Conservation (phyloP, 2,329 filamentous ascomycete species). For the Fusarium cyanostomum region DNA sequence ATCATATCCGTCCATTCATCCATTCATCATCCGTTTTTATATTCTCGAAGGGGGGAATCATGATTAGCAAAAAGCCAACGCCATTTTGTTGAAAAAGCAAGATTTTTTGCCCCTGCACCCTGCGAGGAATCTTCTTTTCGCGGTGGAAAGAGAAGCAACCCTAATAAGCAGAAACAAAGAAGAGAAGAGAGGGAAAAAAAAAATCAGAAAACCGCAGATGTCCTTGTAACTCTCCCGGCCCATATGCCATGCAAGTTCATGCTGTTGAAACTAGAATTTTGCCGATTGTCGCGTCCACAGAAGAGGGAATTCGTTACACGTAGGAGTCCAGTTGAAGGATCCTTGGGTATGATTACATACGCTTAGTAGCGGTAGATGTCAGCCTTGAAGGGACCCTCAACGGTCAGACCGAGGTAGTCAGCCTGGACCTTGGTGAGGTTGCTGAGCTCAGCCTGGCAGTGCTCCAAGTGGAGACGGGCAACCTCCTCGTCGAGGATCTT, state of each 20-base stretch:
- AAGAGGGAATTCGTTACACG: constrained; percentile 50
- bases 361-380: constrained; percentile 67
- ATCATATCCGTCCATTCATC: constrained; percentile 32
- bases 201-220: constrained; percentile 39
- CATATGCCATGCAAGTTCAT: constrained; percentile 54
- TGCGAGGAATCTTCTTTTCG: constrained; percentile 38
- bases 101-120: constrained; percentile 48
- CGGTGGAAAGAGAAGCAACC: constrained; percentile 29
- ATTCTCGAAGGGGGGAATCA: constrained; percentile 48
- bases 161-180: constrained; percentile 40
- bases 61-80: constrained; percentile 52
- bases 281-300: constrained; percentile 46
- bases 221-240: constrained; percentile 45
- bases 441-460: constrained; percentile 94
- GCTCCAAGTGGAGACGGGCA: constrained; percentile 88
- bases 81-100: constrained; percentile 55
- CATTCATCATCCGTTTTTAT: constrained; percentile 42
- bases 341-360: constrained; percentile 49
- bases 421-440: constrained; percentile 86
- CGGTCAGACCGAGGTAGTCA: constrained; percentile 89
- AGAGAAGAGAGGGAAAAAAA: constrained; percentile 31
- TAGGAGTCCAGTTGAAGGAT: constrained; percentile 54
- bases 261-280: constrained; percentile 57
- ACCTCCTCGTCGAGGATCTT: constrained; percentile 99
- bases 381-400: constrained; percentile 94